Conservation (phyloP, 306 rosid species). For the Abrus precatorius region DNA sequence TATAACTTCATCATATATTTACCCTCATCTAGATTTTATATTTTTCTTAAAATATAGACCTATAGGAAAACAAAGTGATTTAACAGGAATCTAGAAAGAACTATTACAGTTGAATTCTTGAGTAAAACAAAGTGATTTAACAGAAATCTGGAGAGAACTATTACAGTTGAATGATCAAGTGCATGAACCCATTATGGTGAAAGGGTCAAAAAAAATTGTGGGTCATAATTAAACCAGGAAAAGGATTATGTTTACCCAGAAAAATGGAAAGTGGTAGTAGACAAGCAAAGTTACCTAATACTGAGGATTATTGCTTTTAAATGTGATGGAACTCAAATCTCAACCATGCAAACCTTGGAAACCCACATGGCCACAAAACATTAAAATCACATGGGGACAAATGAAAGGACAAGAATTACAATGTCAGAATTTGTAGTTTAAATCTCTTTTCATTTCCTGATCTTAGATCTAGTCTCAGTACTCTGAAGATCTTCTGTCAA, state of each 20-base stretch:
- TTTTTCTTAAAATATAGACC: conserved; percentile 21
- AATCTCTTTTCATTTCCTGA: conserved; percentile 63
- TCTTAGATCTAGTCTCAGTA: conserved; percentile 77
- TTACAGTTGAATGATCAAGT: conserved; percentile 2
- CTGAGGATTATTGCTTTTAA: conserved; percentile 52
- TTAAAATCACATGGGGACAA: conserved; percentile 55
- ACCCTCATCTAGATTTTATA: neutral
- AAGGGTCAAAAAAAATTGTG: conserved; percentile 39
- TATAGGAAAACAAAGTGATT: conserved; percentile 1
- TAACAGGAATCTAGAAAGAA: conserved; percentile 6
- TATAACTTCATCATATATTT: neutral
- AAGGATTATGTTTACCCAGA: conserved; percentile 42
- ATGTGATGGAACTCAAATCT: conserved; percentile 61
- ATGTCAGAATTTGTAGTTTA: conserved; percentile 79
- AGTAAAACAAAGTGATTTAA: conserved; percentile 13
- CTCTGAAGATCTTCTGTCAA: conserved; percentile 65
- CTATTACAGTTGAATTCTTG: neutral
- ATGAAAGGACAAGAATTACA: conserved; percentile 56
- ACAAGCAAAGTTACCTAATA: conserved; percentile 56
- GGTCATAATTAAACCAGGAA: conserved; percentile 43
- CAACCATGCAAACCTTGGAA: conserved; percentile 57
- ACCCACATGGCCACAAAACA: conserved; percentile 56
- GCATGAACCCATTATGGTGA: conserved; percentile 37
- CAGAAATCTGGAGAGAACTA: neutral
- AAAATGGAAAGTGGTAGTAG: conserved; percentile 46